These are phyloP conservation scores for Diaporthe sp. DNA, from an alignment of 2,329 filamentous ascomycete genomes.

Conservation along the genomic window DNA sequence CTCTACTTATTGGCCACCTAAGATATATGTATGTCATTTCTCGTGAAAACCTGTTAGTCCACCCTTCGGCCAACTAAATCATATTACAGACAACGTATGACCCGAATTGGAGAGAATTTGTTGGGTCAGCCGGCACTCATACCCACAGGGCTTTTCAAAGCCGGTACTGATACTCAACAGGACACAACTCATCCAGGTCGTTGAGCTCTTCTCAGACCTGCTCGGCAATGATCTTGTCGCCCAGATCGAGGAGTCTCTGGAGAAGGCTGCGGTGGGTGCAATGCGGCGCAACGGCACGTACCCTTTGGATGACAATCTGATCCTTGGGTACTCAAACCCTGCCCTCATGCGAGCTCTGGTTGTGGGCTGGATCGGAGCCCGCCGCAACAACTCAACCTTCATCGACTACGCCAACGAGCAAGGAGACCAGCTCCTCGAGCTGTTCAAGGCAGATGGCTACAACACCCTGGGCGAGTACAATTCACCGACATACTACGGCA, in stretches of 20 bases:
- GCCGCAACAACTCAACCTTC: slow-evolving; percentile 53
- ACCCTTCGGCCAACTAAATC: not conserved
- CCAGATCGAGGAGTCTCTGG: slow-evolving; percentile 54
- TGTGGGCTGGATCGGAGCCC: slow-evolving; percentile 57
- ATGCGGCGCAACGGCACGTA: slow-evolving; percentile 57
- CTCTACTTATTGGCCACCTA: slow-evolving; percentile 50
- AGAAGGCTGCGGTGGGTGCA: slow-evolving; percentile 53
- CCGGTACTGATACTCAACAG: slow-evolving; percentile 33
- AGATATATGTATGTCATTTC: slow-evolving; percentile 49
- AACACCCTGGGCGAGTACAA: slow-evolving; percentile 56
- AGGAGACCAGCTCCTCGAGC: slow-evolving; percentile 47
- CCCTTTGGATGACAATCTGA: slow-evolving; percentile 55
- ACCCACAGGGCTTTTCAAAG: too few species aligned
- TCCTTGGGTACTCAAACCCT: slow-evolving; percentile 57
- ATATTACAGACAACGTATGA: slow-evolving; percentile 45
- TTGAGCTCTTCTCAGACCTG: slow-evolving; percentile 52
- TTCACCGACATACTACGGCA: slow-evolving; percentile 57
- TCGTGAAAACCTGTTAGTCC: not conserved
- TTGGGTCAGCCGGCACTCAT: slow-evolving; percentile 45
- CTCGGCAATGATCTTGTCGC: slow-evolving; percentile 49
- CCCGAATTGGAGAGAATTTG: slow-evolving; percentile 55
- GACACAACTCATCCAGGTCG: slow-evolving; percentile 52
- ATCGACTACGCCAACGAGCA: slow-evolving; percentile 54
- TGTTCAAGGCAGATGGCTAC: slow-evolving; percentile 50
- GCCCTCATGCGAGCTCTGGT: slow-evolving; percentile 55